Evolutionary conservation across 352 stramenopile species (phyloP), one percentile per base, ranked within the genome.

Genomic region (Phytopythium cucurbitacearum): DNA sequence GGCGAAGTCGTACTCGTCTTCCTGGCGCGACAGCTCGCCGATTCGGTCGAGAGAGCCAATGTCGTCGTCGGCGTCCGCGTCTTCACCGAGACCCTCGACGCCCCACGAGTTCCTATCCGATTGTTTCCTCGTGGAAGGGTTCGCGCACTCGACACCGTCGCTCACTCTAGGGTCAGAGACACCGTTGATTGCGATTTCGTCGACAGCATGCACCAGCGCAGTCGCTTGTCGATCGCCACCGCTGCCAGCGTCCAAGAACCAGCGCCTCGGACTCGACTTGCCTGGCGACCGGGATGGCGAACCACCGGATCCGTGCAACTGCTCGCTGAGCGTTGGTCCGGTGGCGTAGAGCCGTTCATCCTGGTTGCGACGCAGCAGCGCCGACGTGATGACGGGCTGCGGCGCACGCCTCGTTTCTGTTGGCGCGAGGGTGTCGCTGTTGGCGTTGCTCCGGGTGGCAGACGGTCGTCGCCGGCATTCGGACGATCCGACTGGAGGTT

Each of bases 1-100:
- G n/a, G 81, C 81, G 67, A 94, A 89, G 49, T 94, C 81, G 59
- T 82, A 94, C 38, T 89, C 80, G 50, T 81, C 76, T 55, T 91
- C 79, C 34, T 87, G 74, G 35, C 75, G 62, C 0, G 80, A 87
- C 35, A 90, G 60, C 13, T 88, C 80, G 1, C 76, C 76, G 33
- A 87, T 72, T 10, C 63, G 69, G 33, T 87, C 75, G 8, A 57
- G 35, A 1, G 36, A 7, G 21, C 21, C 21, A 28, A 28, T 28
- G 21, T 28, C 5, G 35, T n/a, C 40, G 40, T 45, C 12, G 40
- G 12, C 11, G 32, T 45, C 3, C 10, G 16, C 40, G 1, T 57
- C 41, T 3, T 12, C 40, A 32, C 9, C 12, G 10, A 48, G 38
- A 32, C 21, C 21, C 21, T 28, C 21, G 21, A 28, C 21, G 21